These are phyloP conservation scores for Gamsiella multidivaricata DNA, from an alignment of 192 early-diverging fungal genomes.

Conservation along the genomic window DNA sequence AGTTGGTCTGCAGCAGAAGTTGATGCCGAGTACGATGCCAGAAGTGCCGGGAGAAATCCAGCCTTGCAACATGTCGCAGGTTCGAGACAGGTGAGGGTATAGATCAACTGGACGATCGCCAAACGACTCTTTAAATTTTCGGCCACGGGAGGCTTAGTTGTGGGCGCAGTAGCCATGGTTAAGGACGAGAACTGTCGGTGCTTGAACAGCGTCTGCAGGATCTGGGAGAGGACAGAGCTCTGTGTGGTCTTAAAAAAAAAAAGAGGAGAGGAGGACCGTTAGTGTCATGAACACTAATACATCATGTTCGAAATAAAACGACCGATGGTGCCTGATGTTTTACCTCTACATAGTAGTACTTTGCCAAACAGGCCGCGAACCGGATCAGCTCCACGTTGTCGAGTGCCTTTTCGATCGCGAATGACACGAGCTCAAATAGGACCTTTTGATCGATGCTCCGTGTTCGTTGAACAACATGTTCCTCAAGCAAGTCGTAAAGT, in stretches of 20 bases:
- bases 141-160: constrained; percentile 28
- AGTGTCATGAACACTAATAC: background rate
- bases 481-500: constrained; percentile 29
- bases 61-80: constrained; percentile 62
- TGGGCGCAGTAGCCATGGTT: constrained; percentile 46
- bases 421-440: constrained; percentile 46
- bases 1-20: constrained; percentile 62
- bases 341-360: constrained; percentile 53
- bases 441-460: constrained; percentile 45
- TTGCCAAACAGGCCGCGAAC: constrained; percentile 53
- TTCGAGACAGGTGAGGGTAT: constrained; percentile 60
- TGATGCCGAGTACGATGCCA: constrained; percentile 70
- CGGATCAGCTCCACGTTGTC: constrained; percentile 54
- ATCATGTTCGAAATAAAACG: no score
- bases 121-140: constrained; percentile 52
- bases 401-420: constrained; percentile 50
- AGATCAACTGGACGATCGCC: constrained; percentile 62
- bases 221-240: constrained; percentile 47
- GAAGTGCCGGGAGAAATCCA: constrained; percentile 58
- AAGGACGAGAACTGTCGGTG: constrained; percentile 51
- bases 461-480: constrained; percentile 39
- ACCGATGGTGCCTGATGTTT: background rate
- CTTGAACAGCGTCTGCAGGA: constrained; percentile 56
- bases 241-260: constrained; percentile 24
- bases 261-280: background rate